phyloP scores from a whole-genome alignment of 2,329 filamentous ascomycete species.

The Fusarium goolgardi region DNA sequence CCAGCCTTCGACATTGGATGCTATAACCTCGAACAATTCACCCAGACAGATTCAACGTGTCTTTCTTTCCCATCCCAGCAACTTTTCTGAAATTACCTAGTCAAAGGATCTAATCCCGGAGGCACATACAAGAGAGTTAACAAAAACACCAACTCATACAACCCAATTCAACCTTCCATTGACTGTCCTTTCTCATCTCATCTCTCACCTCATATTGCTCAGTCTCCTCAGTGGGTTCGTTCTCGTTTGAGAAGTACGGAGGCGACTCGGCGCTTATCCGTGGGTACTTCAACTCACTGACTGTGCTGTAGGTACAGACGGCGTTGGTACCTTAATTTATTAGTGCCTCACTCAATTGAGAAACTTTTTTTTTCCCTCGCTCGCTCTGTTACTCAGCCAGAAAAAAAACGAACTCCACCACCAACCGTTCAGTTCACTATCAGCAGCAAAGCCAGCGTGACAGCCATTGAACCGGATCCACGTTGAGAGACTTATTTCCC shows the following conservation, averaged over 20 bases:
- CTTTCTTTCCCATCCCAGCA: not conserved
- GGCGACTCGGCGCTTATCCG: slow-evolving; percentile 36
- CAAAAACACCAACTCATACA: not conserved
- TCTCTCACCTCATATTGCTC: not conserved
- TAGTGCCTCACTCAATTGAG: slow-evolving; percentile 40
- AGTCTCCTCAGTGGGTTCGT: slow-evolving; percentile 5
- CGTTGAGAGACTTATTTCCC: not conserved
- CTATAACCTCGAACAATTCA: not conserved
- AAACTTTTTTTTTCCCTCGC: slow-evolving; percentile 27
- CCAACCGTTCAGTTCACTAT: slow-evolving; percentile 1
- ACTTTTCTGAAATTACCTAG: not conserved
- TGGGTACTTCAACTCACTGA: slow-evolving; percentile 21
- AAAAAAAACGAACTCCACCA: slow-evolving; percentile 41
- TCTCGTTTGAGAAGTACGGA: slow-evolving; percentile 19
- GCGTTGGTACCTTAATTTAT: slow-evolving; percentile 15
- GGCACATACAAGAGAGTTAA: not conserved
- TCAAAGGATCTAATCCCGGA: not conserved
- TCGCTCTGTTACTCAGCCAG: slow-evolving; percentile 40
- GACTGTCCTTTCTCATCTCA: too few species aligned
- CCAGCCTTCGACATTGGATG: not conserved
- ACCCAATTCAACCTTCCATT: not conserved
- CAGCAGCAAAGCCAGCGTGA: not conserved
- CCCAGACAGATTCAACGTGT: not conserved
- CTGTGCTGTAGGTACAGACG: slow-evolving; percentile 7
- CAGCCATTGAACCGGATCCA: slow-evolving; percentile 8